Conservation (phyloP, 768 basidiomycete species). For the Kwoniella mangroviensis region DNA sequence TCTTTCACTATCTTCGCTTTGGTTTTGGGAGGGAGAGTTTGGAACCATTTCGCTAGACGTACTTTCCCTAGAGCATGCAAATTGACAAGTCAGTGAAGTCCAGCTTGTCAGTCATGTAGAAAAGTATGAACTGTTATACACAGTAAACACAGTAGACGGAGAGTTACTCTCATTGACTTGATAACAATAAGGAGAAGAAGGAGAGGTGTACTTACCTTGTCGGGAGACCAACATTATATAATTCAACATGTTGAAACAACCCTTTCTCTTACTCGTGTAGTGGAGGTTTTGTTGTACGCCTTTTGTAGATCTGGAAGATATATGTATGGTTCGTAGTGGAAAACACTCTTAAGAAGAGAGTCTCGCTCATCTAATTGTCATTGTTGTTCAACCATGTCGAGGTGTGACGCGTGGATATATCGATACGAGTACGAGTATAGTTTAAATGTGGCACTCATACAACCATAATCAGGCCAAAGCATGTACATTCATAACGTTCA, state of each 20-base stretch:
- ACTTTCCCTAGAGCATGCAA: constrained; percentile 72
- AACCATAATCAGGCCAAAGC: background rate
- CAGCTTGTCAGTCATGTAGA: background rate
- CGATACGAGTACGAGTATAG: background rate
- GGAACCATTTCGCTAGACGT: constrained; percentile 94
- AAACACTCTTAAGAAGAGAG: too few relatives aligned
- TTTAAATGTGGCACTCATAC: background rate
- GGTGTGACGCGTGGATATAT: constrained; percentile 8
- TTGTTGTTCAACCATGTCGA: constrained; percentile 3
- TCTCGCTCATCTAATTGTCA: too few relatives aligned
- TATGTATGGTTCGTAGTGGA: too few relatives aligned
- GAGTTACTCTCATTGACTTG: too few relatives aligned
- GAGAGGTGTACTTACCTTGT: constrained; percentile 64
- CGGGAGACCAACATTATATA: constrained; percentile 92
- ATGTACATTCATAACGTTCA: background rate
- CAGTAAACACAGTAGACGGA: background rate
- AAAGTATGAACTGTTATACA: constrained; percentile 4
- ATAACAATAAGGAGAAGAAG: background rate
- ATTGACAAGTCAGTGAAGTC: too few relatives aligned
- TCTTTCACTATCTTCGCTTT: constrained; percentile 94
- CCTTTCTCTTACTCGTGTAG: background rate
- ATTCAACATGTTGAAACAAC: constrained; percentile 63
- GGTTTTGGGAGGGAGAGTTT: constrained; percentile 75
- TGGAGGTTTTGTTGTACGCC: too few relatives aligned
- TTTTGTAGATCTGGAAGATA: background rate